phyloP scores from a whole-genome alignment of 306 rosid species.

The Quillaja saponaria region DNA sequence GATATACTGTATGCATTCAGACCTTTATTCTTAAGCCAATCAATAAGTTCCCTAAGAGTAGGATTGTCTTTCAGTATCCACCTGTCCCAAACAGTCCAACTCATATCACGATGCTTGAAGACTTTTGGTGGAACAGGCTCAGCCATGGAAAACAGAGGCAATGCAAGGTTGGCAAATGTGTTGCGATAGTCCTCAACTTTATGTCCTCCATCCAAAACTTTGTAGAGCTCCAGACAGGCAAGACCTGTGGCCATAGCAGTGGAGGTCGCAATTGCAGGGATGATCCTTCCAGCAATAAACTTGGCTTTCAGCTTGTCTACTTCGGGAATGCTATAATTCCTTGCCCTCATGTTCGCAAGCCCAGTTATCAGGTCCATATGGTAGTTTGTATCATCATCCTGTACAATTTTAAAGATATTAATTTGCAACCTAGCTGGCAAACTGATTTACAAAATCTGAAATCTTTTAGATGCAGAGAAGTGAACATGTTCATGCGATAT shows the following conservation, averaged over 20 bases:
- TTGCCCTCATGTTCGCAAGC: constrained; percentile 98
- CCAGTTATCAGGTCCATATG: constrained; percentile 96
- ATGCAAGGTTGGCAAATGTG: constrained; percentile 84
- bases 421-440: background rate
- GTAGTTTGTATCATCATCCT: constrained; percentile 96
- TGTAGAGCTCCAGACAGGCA: constrained; percentile 91
- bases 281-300: constrained; percentile 92
- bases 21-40: constrained; percentile 77
- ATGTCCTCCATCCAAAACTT: constrained; percentile 78
- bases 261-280: constrained; percentile 95
- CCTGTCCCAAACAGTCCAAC: constrained; percentile 98
- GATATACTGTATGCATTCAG: constrained; percentile 82
- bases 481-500: background rate
- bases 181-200: constrained; percentile 83
- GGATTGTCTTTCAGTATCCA: constrained; percentile 77
- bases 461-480: background rate
- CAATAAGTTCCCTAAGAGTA: constrained; percentile 68
- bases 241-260: constrained; percentile 98
- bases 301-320: constrained; percentile 98
- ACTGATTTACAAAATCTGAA: background rate
- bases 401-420: background rate
- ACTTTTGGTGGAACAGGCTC: constrained; percentile 94
- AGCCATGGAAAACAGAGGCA: constrained; percentile 87
- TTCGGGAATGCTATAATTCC: constrained; percentile 90
- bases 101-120: constrained; percentile 68